phyloP scores from a whole-genome alignment of 176 grass and related monocot genomes.

The Phoenix dactylifera region DNA sequence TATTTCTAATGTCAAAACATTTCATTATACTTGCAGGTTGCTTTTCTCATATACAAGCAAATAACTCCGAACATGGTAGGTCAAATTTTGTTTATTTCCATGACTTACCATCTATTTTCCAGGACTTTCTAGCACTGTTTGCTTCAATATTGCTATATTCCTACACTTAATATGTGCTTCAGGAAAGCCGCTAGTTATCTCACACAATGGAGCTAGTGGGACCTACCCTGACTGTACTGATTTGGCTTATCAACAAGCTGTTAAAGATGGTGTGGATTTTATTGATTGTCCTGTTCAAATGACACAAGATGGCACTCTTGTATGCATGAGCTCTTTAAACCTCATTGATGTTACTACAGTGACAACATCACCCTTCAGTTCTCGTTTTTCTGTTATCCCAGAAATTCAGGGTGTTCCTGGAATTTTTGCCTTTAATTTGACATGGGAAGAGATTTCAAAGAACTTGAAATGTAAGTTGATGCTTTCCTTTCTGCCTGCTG shows the following conservation, averaged over 20 bases:
- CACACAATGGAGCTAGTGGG: slow-evolving; percentile 77
- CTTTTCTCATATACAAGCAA: slow-evolving; percentile 42
- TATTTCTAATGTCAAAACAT: slow-evolving; percentile 17
- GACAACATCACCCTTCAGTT: slow-evolving; percentile 30
- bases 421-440: slow-evolving; percentile 82
- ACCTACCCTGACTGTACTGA: slow-evolving; percentile 78
- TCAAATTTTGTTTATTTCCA: slow-evolving; percentile 6
- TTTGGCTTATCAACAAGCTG: slow-evolving; percentile 50
- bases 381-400: slow-evolving; percentile 14
- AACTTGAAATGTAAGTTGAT: slow-evolving; percentile 50
- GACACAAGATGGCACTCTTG: slow-evolving; percentile 43
- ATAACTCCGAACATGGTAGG: slow-evolving; percentile 50
- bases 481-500: background rate
- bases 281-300: slow-evolving; percentile 88
- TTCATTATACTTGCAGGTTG: slow-evolving; percentile 55
- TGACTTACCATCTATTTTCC: slow-evolving; percentile 1
- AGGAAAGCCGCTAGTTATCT: slow-evolving; percentile 65
- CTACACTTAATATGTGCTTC: background rate
- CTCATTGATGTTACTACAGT: slow-evolving; percentile 44
- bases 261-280: slow-evolving; percentile 58
- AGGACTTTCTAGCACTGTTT: background rate
- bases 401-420: slow-evolving; percentile 23
- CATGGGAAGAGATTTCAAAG: slow-evolving; percentile 44
- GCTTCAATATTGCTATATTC: background rate
- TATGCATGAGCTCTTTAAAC: slow-evolving; percentile 82